Evolutionary conservation across 768 basidiomycete genomes (phyloP), one percentile per base, ranked within the genome.

Genomic region (Porphyrellus cyaneotinctus): DNA sequence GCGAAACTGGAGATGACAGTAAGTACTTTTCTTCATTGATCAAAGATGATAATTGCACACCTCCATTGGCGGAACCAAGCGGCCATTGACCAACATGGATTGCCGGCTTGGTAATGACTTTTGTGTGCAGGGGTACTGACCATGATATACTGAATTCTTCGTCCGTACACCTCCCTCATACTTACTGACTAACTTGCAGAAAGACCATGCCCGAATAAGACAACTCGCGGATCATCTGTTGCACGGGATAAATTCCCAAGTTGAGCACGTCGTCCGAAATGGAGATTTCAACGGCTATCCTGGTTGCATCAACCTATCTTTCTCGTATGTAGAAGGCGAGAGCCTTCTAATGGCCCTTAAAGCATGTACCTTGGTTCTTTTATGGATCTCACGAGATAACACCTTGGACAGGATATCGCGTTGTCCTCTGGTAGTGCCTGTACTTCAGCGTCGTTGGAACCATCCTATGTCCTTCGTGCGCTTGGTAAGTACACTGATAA

Each of bases 371-470:
- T 11, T 31, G 14, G 41, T 20, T 48, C 35, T 33, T 23, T 17
- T 43, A 43, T 58, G 36, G 15, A 45, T 54, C 39, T 49, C 53
- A 22, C 38, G 24, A 36, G 7, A 33, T 41, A 32, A 51, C 24
- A 38, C 8, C 1, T 44, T 48, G 17, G 44, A 20, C 61, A 94
- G 92, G 92, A 98, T 64, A 89, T 98, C 57, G 97, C 97, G 5
- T 79, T 99, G 41, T 98, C 97, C 7, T 98, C 95, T 8, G 97
- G 97, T 35, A 95, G 93, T 64, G 97, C 97, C 9, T 99, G 97
- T 64, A 99, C 97, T 31, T 98, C 95, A 0, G 97, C 97, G 10
- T 98, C 95, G 9, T 77, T 99, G 49, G 97, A 99, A 69, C 97
- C 97, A 9, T 97, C 95, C 22, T 99, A 99, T 68, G 97, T 99